phyloP scores from a whole-genome alignment of 2,329 filamentous ascomycete species.

The Domatiomyces globalis region DNA sequence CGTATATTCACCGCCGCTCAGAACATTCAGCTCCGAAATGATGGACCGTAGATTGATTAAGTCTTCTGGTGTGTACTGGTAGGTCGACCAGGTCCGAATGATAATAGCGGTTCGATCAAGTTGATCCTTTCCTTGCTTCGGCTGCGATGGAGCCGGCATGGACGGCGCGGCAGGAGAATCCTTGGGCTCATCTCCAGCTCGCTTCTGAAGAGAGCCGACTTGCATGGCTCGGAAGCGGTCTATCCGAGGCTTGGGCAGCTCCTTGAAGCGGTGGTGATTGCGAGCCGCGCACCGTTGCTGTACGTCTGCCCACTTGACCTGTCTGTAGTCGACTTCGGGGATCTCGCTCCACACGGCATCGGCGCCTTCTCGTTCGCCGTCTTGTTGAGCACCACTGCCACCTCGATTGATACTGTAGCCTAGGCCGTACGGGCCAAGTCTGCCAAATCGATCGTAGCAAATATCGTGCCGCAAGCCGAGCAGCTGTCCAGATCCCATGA shows the following conservation, averaged over 20 bases:
- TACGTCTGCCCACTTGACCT: constrained; percentile 63
- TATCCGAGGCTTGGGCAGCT: constrained; percentile 25
- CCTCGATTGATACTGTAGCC: constrained; percentile 69
- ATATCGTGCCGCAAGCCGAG: constrained; percentile 68
- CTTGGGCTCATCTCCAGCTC: constrained; percentile 3
- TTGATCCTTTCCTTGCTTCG: constrained; percentile 15
- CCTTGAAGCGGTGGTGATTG: constrained; percentile 55
- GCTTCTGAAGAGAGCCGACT: constrained; percentile 6
- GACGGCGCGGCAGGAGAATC: constrained; percentile 1
- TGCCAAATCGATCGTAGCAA: constrained; percentile 84
- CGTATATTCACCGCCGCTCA: constrained; percentile 67
- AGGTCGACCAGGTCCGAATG: constrained; percentile 67
- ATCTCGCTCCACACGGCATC: constrained; percentile 61
- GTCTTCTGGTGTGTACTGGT: constrained; percentile 62
- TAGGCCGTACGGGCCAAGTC: constrained; percentile 76
- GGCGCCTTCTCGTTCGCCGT: constrained; percentile 69
- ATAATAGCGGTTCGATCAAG: constrained; percentile 56
- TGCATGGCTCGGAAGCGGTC: constrained; percentile 22
- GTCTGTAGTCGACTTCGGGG: constrained; percentile 61
- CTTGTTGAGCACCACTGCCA: constrained; percentile 70
- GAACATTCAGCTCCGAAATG: constrained; percentile 61
- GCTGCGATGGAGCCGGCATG: constrained; percentile 12
- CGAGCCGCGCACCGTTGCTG: constrained; percentile 59
- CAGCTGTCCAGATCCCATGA: constrained; percentile 74
- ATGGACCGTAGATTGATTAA: constrained; percentile 70